Evolutionary conservation across 2,329 filamentous ascomycete genomes (phyloP).

Genomic region (Knoxdaviesia proteae): DNA sequence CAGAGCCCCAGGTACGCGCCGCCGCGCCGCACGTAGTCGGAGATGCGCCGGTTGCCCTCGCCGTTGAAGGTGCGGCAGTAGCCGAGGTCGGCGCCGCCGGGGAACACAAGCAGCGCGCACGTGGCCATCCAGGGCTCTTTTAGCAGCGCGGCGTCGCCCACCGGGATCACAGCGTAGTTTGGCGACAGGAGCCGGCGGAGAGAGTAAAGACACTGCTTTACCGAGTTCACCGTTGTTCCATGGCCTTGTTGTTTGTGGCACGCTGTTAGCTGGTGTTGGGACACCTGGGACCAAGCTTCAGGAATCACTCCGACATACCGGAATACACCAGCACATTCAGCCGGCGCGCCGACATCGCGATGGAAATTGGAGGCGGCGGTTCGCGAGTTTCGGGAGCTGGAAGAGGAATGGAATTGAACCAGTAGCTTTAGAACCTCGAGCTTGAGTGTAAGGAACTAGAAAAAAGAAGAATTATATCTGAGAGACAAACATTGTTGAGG

Average conservation of each 20-base stretch:
- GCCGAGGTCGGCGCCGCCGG: constrained; percentile 80
- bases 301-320: constrained; percentile 27
- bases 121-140: constrained; percentile 81
- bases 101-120: constrained; percentile 77
- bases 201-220: constrained; percentile 73
- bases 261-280: background rate
- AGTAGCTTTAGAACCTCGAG: too few relatives aligned
- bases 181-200: constrained; percentile 70
- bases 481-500: too few relatives aligned
- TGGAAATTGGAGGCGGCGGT: background rate
- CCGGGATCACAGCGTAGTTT: constrained; percentile 79
- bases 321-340: constrained; percentile 90
- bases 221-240: constrained; percentile 71
- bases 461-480: too few relatives aligned
- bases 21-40: constrained; percentile 66
- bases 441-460: too few relatives aligned
- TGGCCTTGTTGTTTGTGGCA: constrained; percentile 31
- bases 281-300: constrained; percentile 1
- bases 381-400: too few relatives aligned
- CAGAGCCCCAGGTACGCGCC: constrained; percentile 82
- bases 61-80: constrained; percentile 83
- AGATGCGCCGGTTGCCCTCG: constrained; percentile 64
- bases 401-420: too few relatives aligned
- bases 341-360: constrained; percentile 41
- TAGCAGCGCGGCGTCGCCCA: constrained; percentile 57